These are phyloP conservation scores for Tetrahymena borealis DNA, from an alignment of 73 alveolate species.

Conservation along the genomic window DNA sequence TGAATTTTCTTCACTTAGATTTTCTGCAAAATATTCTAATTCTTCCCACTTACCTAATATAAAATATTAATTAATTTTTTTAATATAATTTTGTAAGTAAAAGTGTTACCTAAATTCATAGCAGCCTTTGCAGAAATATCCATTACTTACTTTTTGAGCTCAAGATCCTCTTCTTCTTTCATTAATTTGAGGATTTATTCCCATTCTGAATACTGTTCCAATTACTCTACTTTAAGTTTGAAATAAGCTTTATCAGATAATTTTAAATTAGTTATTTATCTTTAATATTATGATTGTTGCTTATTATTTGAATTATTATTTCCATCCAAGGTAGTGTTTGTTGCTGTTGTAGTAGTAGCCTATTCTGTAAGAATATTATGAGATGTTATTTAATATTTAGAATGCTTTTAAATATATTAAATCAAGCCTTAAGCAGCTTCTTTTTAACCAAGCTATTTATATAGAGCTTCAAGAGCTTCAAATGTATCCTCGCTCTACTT, in stretches of 20 bases:
- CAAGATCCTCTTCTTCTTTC: conserved; percentile 65
- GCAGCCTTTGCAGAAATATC: conserved; percentile 48
- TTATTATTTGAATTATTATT: conserved; percentile 88
- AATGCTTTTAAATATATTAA: conserved; percentile 38
- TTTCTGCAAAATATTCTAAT: conserved; percentile 74
- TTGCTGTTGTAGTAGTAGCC: conserved; percentile 68
- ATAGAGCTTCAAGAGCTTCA: conserved; percentile 20
- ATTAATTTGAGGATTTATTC: conserved; percentile 64
- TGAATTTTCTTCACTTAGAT: conserved; percentile 66
- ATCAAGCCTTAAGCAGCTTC: conserved; percentile 96
- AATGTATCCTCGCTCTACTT: conserved; percentile 53
- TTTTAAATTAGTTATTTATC: conserved; percentile 34
- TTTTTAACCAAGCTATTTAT: conserved; percentile 77
- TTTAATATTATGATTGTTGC: conserved; percentile 59
- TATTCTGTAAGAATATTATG: conserved; percentile 56
- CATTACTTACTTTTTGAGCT: conserved; percentile 6
- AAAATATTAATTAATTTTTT: too few relatives aligned
- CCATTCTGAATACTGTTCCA: conserved; percentile 93
- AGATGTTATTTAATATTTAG: conserved; percentile 8
- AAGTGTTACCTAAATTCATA: conserved; percentile 31
- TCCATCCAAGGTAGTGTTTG: too few relatives aligned
- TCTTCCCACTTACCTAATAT: conserved; percentile 76
- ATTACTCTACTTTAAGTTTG: conserved; percentile 68
- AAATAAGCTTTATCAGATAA: conserved; percentile 2
- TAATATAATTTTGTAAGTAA: neutral